Evolutionary conservation across 23 red algal species (phyloP).

Genomic region (Cyanidioschyzon merolae): DNA sequence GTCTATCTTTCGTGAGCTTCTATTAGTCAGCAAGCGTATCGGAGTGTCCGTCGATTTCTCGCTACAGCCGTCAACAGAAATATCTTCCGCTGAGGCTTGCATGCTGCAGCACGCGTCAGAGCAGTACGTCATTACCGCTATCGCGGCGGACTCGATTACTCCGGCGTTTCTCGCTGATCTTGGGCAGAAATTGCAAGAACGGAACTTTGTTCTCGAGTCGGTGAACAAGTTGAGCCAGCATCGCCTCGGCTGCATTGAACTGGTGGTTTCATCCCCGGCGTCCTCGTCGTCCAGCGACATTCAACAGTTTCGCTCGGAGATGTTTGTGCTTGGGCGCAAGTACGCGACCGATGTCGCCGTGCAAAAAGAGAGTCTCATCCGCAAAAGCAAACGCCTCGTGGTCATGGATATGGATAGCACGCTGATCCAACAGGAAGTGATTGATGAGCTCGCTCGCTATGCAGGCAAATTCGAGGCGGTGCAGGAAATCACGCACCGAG

Average conservation of each 20-base stretch:
- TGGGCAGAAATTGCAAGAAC: conserved; percentile 25
- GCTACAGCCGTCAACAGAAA: background rate
- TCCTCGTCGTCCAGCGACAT: conserved; percentile 23
- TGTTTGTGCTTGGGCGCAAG: conserved; percentile 60
- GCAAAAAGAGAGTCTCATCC: conserved; percentile 59
- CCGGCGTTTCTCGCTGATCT: conserved; percentile 36
- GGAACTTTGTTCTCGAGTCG: conserved; percentile 37
- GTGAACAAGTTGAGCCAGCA: conserved; percentile 37
- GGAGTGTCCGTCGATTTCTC: conserved; percentile 57
- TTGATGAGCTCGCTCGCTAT: conserved; percentile 90
- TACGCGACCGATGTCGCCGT: conserved; percentile 61
- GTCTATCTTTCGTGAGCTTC: conserved; percentile 38
- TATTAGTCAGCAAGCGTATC: conserved; percentile 36
- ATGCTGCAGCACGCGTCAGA: background rate
- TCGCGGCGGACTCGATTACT: conserved; percentile 25
- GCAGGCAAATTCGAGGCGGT: conserved; percentile 89
- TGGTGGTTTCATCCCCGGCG: conserved; percentile 17
- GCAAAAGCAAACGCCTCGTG: conserved; percentile 72
- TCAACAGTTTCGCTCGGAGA: conserved; percentile 40
- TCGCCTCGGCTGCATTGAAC: conserved; percentile 46
- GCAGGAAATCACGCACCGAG: conserved; percentile 71
- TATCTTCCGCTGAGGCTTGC: background rate
- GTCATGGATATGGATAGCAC: conserved; percentile 99
- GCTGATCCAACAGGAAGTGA: conserved; percentile 97
- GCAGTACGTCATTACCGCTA: conserved; percentile 50